Conservation (phyloP, 106 monocot species). For the Dactylorhiza incarnata region DNA sequence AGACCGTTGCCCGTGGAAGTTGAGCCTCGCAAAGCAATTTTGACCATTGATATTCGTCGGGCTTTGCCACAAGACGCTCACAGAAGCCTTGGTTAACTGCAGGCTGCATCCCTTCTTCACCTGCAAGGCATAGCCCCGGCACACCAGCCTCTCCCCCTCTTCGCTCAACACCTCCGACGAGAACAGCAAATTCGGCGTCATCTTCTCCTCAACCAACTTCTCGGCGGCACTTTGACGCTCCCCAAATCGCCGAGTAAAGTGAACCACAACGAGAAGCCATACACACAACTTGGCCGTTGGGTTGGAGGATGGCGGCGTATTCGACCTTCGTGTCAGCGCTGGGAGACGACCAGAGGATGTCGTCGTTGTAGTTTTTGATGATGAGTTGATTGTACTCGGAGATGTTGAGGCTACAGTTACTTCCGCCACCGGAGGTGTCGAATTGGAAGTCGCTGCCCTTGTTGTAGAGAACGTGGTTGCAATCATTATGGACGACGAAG, state of each 20-base stretch:
- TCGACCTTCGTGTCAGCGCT: background rate
- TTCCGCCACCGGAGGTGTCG: background rate
- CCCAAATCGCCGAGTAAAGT: background rate
- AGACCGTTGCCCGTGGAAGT: background rate
- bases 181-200: background rate
- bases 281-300: background rate
- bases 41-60: background rate
- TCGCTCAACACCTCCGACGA: background rate
- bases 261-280: background rate
- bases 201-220: background rate
- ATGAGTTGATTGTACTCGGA: background rate
- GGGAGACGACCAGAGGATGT: background rate
- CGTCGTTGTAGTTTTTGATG: background rate
- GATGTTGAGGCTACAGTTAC: background rate
- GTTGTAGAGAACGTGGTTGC: constrained; percentile 14
- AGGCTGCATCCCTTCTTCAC: background rate
- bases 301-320: constrained; percentile 5
- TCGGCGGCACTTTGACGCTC: background rate
- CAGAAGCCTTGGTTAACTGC: background rate
- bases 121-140: background rate
- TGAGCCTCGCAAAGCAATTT: background rate
- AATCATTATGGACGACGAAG: constrained; percentile 17
- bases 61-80: background rate
- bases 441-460: background rate
- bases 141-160: background rate